phyloP scores from a whole-genome alignment of 106 monocot species.

The Acorus gramineus region DNA sequence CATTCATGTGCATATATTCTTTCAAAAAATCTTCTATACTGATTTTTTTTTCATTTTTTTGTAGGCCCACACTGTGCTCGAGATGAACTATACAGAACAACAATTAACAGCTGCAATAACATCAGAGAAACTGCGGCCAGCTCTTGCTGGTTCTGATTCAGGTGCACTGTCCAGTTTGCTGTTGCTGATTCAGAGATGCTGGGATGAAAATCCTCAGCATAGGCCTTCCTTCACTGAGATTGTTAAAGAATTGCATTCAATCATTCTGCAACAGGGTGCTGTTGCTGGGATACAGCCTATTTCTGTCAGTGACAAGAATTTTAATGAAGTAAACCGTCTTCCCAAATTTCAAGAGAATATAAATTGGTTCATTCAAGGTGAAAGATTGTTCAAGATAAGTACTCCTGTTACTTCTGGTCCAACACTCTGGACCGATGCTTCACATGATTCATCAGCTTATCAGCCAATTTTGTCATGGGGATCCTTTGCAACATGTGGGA shows the following conservation, averaged over 20 bases:
- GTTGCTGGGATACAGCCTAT: conserved; percentile 1
- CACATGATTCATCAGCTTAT: conserved; percentile 23
- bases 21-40: background rate
- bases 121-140: conserved; percentile 72
- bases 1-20: background rate
- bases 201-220: conserved; percentile 54
- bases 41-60: background rate
- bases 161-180: conserved; percentile 41
- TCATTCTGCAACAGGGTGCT: conserved; percentile 19
- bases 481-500: conserved; percentile 83
- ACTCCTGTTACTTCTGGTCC: conserved; percentile 2
- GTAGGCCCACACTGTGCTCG: conserved; percentile 98
- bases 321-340: background rate
- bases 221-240: conserved; percentile 74
- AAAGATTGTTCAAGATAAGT: conserved; percentile 25
- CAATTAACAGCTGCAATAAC: conserved; percentile 78
- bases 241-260: conserved; percentile 33
- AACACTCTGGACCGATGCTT: conserved; percentile 29
- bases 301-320: conserved; percentile 9
- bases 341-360: conserved; percentile 39
- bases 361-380: conserved; percentile 74
- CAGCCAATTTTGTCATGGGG: conserved; percentile 78
- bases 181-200: conserved; percentile 61
- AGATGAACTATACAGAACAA: conserved; percentile 97
- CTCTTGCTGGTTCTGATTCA: conserved; percentile 30